These are phyloP conservation scores for Mucor mucedo DNA, from an alignment of 371 early-diverging fungal species.

Conservation along the genomic window DNA sequence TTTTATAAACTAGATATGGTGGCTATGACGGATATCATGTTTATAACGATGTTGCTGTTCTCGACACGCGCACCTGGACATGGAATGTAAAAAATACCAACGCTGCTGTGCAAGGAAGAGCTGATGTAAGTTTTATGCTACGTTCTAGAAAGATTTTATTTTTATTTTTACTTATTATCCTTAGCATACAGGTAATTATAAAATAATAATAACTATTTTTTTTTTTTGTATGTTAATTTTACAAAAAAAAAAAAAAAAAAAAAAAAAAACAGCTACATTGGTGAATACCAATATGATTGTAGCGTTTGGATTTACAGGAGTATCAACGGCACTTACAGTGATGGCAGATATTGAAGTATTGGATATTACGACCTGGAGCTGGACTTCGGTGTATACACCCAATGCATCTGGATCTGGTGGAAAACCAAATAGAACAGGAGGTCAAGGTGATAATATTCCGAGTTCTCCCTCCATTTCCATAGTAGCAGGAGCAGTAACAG, in stretches of 20 bases:
- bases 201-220: slow-evolving; percentile 1
- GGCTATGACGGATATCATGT: slow-evolving; percentile 57
- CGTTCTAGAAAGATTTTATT: background rate
- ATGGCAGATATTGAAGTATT: slow-evolving; percentile 52
- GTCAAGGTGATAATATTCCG: slow-evolving; percentile 13
- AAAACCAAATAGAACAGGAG: background rate
- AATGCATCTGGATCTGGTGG: background rate
- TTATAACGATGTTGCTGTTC: slow-evolving; percentile 50
- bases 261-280: slow-evolving; percentile 36
- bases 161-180: slow-evolving; percentile 22
- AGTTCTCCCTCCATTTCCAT: slow-evolving; percentile 39
- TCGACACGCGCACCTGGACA: slow-evolving; percentile 49
- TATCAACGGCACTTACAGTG: slow-evolving; percentile 44
- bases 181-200: slow-evolving; percentile 53
- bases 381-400: slow-evolving; percentile 46
- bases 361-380: slow-evolving; percentile 50
- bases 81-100: slow-evolving; percentile 54
- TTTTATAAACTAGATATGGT: slow-evolving; percentile 41
- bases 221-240: background rate
- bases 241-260: background rate
- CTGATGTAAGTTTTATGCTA: slow-evolving; percentile 42
- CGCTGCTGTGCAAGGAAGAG: slow-evolving; percentile 53
- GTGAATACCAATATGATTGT: slow-evolving; percentile 53
- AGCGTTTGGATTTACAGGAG: slow-evolving; percentile 55
- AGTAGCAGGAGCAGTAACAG: slow-evolving; percentile 50